Conservation (phyloP, 2,329 filamentous ascomycete species). For the Rasamsonia emersonii region DNA sequence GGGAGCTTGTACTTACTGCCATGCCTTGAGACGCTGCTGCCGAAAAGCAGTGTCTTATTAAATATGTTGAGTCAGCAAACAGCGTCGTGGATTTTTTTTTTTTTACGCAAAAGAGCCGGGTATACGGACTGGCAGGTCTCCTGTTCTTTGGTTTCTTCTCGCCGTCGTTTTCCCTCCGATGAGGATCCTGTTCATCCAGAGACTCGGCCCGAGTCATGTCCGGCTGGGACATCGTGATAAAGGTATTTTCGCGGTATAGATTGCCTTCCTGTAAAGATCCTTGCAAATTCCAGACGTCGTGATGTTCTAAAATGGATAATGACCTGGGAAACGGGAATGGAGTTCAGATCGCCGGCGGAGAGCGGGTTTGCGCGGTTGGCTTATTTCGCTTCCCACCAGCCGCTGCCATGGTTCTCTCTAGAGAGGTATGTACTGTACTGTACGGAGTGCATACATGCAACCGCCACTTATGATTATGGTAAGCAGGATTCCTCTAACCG, state of each 20-base stretch:
- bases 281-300: too few species aligned
- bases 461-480: too few species aligned
- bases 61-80: slow-evolving; percentile 1
- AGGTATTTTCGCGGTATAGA: slow-evolving; percentile 6
- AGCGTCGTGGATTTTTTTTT: not conserved
- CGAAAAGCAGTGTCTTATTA: slow-evolving; percentile 82
- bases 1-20: slow-evolving; percentile 61
- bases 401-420: too few species aligned
- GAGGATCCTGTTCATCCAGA: slow-evolving; percentile 35
- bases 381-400: too few species aligned
- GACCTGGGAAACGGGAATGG: too few species aligned
- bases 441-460: too few species aligned
- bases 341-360: too few species aligned
- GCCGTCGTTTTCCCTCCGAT: slow-evolving; percentile 28
- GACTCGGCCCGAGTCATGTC: slow-evolving; percentile 33
- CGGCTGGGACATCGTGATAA: slow-evolving; percentile 34
- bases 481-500: too few species aligned
- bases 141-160: slow-evolving; percentile 83
- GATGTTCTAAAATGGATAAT: too few species aligned
- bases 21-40: slow-evolving; percentile 94
- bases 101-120: slow-evolving; percentile 2
- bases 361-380: too few species aligned
- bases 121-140: slow-evolving; percentile 70
- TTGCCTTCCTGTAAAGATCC: too few species aligned
- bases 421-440: too few species aligned